Base-by-base conservation (phyloP, 306 rosid species). In the Acacia melanoxylon region DNA sequence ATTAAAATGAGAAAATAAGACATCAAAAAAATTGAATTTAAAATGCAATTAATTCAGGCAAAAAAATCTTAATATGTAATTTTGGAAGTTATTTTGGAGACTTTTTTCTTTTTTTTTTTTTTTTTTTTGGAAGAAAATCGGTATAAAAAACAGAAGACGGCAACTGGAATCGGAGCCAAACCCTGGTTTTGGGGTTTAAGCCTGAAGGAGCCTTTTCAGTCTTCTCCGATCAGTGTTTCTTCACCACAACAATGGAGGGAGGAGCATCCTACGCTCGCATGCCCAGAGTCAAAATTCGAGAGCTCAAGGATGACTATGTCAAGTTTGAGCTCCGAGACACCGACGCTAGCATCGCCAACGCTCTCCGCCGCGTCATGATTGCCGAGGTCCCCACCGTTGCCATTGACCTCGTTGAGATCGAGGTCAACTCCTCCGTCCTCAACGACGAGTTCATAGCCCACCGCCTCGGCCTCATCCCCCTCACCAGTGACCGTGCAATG, bases 381-480 rank as follows among this genome's bases (percentile, higher is more conserved):
- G 89, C 99, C 8, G 99, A 93, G 85, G 98, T 93, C 0, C 99
- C 99, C 10, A 95, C 98, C 13, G 70, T 95, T 15, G 99, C 99
- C 59, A 95, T 95, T 46, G 98, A 95, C 88, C 91, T 95, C 0
- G 98, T 95, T 1, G 99, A 95, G 68, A 95, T 92, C 69, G 99
- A 95, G 78, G 97, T 91, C 22, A 95, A 93, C 92, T 95, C 99
- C 20, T 93, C 98, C 10, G 99, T 93, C 25, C 98, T 95, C 25
- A 91, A 90, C 86, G 99, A 93, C 80, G 98, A 95, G 94, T 93
- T 95, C 91, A 87, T 95, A 25, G 97, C 97, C 31, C 99, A 93
- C 89, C 90, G 99, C n/a, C 88, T 95, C 0, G 99, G 99, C 3
- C 92, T 95, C 51, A 88, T 95, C 68, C 98, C 99, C 0, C 91